Percentiles rank a stretch among this genome's conserved stretches.
phyloP scores from a whole-genome alignment of 2,329 filamentous ascomycete genomes.

The Diaporthe longicolla region DNA sequence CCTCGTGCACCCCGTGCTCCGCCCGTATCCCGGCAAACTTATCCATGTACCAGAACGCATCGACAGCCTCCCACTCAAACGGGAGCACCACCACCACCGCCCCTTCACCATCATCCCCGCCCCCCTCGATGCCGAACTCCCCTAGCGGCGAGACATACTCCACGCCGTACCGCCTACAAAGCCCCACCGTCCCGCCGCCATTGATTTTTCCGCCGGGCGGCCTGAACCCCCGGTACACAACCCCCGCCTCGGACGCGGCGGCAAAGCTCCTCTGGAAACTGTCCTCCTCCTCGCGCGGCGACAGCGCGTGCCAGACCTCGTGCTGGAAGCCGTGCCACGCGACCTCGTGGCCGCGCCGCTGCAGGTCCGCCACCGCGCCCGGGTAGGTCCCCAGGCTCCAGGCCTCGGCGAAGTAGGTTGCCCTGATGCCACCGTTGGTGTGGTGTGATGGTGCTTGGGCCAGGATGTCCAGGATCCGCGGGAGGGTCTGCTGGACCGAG shows the following conservation, averaged over 20 bases:
- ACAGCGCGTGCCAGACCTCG: constrained; percentile 46
- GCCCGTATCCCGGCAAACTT: constrained; percentile 47
- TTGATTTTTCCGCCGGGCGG: constrained; percentile 49
- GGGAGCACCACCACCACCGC: constrained; percentile 50
- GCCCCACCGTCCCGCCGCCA: constrained; percentile 45
- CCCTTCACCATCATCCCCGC: constrained; percentile 3
- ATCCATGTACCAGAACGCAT: constrained; percentile 52
- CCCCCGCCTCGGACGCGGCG: constrained; percentile 39
- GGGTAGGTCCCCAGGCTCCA: constrained; percentile 50
- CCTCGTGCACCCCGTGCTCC: constrained; percentile 43
- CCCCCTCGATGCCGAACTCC: constrained; percentile 42
- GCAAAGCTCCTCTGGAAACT: constrained; percentile 48
- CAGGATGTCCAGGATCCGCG: constrained; percentile 50
- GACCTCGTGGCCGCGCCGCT: constrained; percentile 47
- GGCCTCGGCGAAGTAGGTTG: constrained; percentile 51
- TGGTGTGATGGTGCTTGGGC: constrained; percentile 23
- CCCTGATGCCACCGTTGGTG: constrained; percentile 37
- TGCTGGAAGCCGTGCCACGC: constrained; percentile 53
- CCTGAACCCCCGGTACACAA: constrained; percentile 48
- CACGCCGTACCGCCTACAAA: constrained; percentile 45
- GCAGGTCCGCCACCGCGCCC: constrained; percentile 42
- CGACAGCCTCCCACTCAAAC: constrained; percentile 50
- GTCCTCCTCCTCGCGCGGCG: constrained; percentile 44
- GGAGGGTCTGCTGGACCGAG: constrained; percentile 47
- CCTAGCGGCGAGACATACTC: constrained; percentile 49